Evolutionary conservation across 192 early-diverging fungal species (phyloP).

Genomic region (Polychytrium aggregatum): DNA sequence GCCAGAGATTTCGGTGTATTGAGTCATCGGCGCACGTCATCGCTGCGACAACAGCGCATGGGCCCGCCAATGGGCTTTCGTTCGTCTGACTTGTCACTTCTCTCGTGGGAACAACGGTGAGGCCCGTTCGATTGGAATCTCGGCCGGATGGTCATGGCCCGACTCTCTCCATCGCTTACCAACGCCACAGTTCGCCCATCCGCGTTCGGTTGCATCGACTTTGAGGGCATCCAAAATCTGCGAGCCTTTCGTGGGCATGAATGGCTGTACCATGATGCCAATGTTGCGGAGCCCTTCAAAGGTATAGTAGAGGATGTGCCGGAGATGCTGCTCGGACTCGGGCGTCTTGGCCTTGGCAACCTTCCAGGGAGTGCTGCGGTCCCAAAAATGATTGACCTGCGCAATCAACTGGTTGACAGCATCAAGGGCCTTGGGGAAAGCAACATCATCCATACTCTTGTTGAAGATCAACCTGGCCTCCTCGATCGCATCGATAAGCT

Average conservation of each 20-base stretch:
- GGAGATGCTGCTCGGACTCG: conserved; percentile 27
- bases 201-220: conserved; percentile 41
- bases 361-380: conserved; percentile 68
- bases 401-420: conserved; percentile 53
- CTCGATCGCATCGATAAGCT: conserved; percentile 9
- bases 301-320: conserved; percentile 58
- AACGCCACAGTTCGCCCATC: conserved; percentile 37
- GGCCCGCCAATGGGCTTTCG: too few relatives aligned
- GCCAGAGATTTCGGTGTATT: too few relatives aligned
- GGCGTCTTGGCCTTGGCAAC: conserved; percentile 27
- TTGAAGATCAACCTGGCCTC: conserved; percentile 7
- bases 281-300: conserved; percentile 65
- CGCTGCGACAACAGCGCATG: too few relatives aligned
- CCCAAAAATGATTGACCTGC: conserved; percentile 64
- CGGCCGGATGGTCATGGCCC: too few relatives aligned
- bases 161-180: conserved; percentile 4
- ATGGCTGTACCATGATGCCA: conserved; percentile 64
- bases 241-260: conserved; percentile 71
- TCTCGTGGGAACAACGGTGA: too few relatives aligned
- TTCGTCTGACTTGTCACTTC: too few relatives aligned
- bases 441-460: conserved; percentile 35
- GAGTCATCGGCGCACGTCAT: too few relatives aligned
- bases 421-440: conserved; percentile 52
- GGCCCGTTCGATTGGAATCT: too few relatives aligned
- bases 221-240: conserved; percentile 56